These are phyloP conservation scores for Akebia trifoliata DNA, from an alignment of 164 flowering plant species.

Conservation along the genomic window DNA sequence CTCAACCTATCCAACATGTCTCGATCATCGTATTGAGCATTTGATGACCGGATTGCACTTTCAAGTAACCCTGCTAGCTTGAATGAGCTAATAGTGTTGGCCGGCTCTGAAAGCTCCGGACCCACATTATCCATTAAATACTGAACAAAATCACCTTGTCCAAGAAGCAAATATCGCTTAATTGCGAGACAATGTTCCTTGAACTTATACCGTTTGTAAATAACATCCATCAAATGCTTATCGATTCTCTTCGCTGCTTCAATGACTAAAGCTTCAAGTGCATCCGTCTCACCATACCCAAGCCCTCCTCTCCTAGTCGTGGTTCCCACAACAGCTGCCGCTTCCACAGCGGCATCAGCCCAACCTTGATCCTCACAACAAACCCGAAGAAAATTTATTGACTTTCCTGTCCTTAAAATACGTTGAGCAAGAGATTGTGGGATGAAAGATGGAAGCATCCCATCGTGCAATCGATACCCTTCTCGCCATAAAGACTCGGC, in stretches of 20 bases:
- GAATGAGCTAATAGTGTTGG: constrained; percentile 88
- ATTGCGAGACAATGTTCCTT: constrained; percentile 97
- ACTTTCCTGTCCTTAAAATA: constrained; percentile 91
- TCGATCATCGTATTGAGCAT: constrained; percentile 96
- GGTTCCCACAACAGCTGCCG: constrained; percentile 87
- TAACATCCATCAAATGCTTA: constrained; percentile 85
- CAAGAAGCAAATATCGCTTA: constrained; percentile 89
- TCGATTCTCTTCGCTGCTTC: constrained; percentile 97
- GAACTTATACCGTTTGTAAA: constrained; percentile 69
- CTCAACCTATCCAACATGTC: constrained; percentile 80
- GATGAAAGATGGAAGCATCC: constrained; percentile 92
- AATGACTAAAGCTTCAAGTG: constrained; percentile 77
- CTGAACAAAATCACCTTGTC: constrained; percentile 99
- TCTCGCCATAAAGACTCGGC: constrained; percentile 98
- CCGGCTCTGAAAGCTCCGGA: constrained; percentile 93
- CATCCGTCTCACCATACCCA: constrained; percentile 95
- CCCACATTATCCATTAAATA: constrained; percentile 97
- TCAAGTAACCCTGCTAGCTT: constrained; percentile 89
- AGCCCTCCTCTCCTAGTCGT: constrained; percentile 81
- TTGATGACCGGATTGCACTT: constrained; percentile 89
- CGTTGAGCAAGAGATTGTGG: constrained; percentile 80
- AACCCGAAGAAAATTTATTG: constrained; percentile 92
- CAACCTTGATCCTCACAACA: constrained; percentile 97
- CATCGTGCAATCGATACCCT: constrained; percentile 75
- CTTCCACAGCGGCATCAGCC: constrained; percentile 88